phyloP scores from a whole-genome alignment of 768 basidiomycete species.

The Stropharia rugosoannulata region DNA sequence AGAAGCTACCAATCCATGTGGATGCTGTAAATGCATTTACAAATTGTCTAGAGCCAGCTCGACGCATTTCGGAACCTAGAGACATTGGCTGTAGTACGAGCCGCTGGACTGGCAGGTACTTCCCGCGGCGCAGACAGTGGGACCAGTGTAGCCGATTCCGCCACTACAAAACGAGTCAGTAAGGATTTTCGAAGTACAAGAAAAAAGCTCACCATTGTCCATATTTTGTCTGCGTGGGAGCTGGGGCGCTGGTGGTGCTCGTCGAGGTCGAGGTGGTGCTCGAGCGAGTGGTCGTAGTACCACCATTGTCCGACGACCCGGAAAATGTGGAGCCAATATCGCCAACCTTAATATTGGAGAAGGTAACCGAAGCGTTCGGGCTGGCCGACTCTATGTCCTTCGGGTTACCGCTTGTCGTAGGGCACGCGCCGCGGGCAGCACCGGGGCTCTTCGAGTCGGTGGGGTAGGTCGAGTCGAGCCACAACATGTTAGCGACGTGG shows the following conservation, averaged over 20 bases:
- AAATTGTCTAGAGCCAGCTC: no score
- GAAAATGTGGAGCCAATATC: conserved; percentile 30
- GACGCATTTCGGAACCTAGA: not conserved
- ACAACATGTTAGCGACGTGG: conserved; percentile 53
- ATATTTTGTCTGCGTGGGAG: conserved; percentile 27
- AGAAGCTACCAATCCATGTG: no score
- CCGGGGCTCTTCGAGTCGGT: conserved; percentile 33
- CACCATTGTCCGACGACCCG: conserved; percentile 6
- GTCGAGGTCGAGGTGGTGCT: conserved; percentile 7
- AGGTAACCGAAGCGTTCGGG: conserved; percentile 41
- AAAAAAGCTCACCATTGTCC: conserved; percentile 28
- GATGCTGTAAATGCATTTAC: no score
- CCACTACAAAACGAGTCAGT: conserved; percentile 13
- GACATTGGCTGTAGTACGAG: conserved; percentile 17
- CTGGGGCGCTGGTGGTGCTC: conserved; percentile 17
- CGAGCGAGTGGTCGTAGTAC: conserved; percentile 6
- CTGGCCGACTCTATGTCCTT: conserved; percentile 36
- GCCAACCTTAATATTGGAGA: conserved; percentile 54
- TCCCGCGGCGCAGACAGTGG: conserved; percentile 15
- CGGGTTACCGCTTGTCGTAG: conserved; percentile 45
- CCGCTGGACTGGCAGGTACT: conserved; percentile 9
- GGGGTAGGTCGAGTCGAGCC: conserved; percentile 55
- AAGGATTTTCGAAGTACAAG: not conserved
- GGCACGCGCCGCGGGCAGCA: conserved; percentile 47
- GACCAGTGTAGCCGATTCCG: conserved; percentile 16